Base-by-base conservation (phyloP, 768 basidiomycete genomes). In the Leccinum subgranulosum region DNA sequence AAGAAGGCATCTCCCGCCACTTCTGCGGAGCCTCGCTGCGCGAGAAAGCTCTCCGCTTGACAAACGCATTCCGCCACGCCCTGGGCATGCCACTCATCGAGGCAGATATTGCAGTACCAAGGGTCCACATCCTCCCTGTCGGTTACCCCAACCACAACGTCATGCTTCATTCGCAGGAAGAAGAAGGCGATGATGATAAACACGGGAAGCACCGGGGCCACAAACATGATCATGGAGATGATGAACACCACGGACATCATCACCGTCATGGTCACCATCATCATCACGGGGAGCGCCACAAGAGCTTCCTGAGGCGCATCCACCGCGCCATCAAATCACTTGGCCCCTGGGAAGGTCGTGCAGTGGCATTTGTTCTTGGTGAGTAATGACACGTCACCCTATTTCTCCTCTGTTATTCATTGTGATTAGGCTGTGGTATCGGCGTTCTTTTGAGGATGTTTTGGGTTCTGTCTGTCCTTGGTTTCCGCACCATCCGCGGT, bases 281-380 rank as follows among this genome's bases (percentile, higher is more conserved):
- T 0, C 63, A 33, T n/a, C 62, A 59, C n/a, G 51, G 57, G 3
- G 64, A 64, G 28, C 71, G 65, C n/a, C 74, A 61, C 59, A 68
- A 74, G 53, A 73, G 79, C 33, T 89, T 90, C 80, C 57, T 81
- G 49, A 74, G 69, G 47, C 84, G 91, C 48, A 73, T 92, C 60
- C 82, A 86, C 65, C 74, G 73, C 54, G 86, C 90, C 3, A 72
- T 92, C 54, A 83, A 83, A 76, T 71, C 81, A 8, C 82, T 93
- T 15, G 88, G 90, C 12, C 84, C 84, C 19, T 92, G 91, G 90
- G 91, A 93, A 72, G 90, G 90, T 51, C 79, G 89, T 51, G 84
- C 85, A 10, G 85, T 93, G 15, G 85, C 92, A 4, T 93, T 93
- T 59, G 90, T 93, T 56, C 80, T 93, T 17, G 91, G 90, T 84